Evolutionary conservation across 176 grass and related monocot species (phyloP).

Genomic region (Oryza meridionalis): DNA sequence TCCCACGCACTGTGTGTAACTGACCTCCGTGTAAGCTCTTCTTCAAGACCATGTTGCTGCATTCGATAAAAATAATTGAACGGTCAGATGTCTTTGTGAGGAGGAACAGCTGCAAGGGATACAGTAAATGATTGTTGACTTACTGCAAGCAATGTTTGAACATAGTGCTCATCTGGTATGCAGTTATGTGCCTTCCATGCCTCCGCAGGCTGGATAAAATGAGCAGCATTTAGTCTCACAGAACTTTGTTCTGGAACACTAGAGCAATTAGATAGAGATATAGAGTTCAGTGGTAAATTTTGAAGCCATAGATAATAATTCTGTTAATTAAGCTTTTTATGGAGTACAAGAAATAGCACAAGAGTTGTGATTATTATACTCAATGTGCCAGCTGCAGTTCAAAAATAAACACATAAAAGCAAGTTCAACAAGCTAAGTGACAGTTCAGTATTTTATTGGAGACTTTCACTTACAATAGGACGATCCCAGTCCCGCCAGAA

Average conservation of each 20-base stretch:
- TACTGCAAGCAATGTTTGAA: conserved; percentile 96
- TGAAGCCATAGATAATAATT: conserved; percentile 15
- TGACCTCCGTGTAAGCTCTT: conserved; percentile 84
- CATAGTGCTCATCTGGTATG: conserved; percentile 99
- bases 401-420: conserved; percentile 31
- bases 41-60: conserved; percentile 91
- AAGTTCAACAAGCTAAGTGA: conserved; percentile 13
- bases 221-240: conserved; percentile 25
- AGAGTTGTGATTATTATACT: conserved; percentile 10
- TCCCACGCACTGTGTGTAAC: conserved; percentile 91
- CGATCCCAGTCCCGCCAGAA: conserved; percentile 95
- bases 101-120: conserved; percentile 31
- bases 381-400: not conserved
- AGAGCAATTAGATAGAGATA: conserved; percentile 24
- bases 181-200: conserved; percentile 92
- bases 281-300: not conserved
- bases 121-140: conserved; percentile 38
- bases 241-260: conserved; percentile 7
- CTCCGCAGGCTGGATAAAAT: conserved; percentile 63
- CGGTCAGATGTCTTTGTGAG: conserved; percentile 27
- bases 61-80: conserved; percentile 40
- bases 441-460: not conserved
- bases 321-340: conserved; percentile 8
- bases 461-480: conserved; percentile 87
- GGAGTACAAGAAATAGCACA: conserved; percentile 2